Percentiles rank a stretch among this genome's conserved stretches.
Evolutionary conservation across 768 basidiomycete genomes (phyloP).

Genomic region (Kwoniella heveanensis): DNA sequence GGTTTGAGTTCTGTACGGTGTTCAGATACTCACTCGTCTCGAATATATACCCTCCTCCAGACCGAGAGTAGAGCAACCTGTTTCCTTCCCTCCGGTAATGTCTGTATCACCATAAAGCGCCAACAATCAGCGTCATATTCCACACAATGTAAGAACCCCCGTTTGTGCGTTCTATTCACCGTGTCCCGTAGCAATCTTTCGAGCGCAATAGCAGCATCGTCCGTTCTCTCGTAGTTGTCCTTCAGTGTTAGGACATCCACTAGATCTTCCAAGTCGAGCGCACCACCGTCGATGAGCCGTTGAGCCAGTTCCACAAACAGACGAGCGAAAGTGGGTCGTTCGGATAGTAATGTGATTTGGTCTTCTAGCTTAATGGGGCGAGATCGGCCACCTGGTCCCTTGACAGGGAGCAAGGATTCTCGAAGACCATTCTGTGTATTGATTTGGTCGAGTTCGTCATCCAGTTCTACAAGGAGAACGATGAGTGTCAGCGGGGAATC

Average conservation of each 20-base stretch:
- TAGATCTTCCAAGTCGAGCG: conserved; percentile 74
- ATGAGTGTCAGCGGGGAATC: background rate
- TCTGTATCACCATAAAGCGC: conserved; percentile 58
- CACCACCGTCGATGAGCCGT: conserved; percentile 71
- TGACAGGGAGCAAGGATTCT: conserved; percentile 56
- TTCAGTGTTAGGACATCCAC: conserved; percentile 84
- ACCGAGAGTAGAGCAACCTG: conserved; percentile 71
- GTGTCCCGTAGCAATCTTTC: conserved; percentile 53
- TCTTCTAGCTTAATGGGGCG: conserved; percentile 8
- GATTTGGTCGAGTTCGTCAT: conserved; percentile 83
- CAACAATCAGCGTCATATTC: background rate
- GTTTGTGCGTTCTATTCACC: conserved; percentile 61
- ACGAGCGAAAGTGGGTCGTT: conserved; percentile 64
- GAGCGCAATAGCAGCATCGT: conserved; percentile 62
- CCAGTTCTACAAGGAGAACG: conserved; percentile 64
- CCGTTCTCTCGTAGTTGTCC: conserved; percentile 66
- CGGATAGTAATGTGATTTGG: conserved; percentile 53
- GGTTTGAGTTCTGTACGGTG: no score
- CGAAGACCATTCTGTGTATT: conserved; percentile 75
- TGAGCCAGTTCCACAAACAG: conserved; percentile 72
- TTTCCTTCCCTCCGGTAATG: conserved; percentile 70
- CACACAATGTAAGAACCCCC: no score
- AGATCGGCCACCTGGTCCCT: background rate
- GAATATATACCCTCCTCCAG: conserved; percentile 85
- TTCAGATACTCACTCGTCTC: conserved; percentile 72